These are phyloP conservation scores for Trichomonas tenax DNA, from an alignment of 208 protist genomes.

Conservation along the genomic window DNA sequence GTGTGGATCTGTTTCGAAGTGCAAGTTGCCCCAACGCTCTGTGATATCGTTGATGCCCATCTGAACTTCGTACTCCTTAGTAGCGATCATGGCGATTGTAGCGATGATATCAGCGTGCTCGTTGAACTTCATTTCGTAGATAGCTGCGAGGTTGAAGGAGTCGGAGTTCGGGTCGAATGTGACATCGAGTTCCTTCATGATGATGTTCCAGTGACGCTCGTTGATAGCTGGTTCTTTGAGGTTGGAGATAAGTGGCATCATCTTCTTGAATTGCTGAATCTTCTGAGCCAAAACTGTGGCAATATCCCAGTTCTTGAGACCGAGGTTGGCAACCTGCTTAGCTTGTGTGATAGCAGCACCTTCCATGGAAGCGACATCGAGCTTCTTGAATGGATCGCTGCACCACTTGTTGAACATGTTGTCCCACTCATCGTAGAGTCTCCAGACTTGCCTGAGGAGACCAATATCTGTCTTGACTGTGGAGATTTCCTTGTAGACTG, in stretches of 20 bases:
- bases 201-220: slow-evolving; percentile 47
- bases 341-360: not conserved
- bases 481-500: slow-evolving; percentile 18
- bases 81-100: slow-evolving; percentile 67
- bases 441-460: not conserved
- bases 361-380: slow-evolving; percentile 4
- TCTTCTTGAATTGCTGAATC: slow-evolving; percentile 76
- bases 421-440: not conserved
- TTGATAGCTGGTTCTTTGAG: slow-evolving; percentile 62
- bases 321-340: not conserved
- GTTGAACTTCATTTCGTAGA: slow-evolving; percentile 77
- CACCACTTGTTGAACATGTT: not conserved
- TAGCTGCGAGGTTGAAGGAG: slow-evolving; percentile 69
- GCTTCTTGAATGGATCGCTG: not conserved
- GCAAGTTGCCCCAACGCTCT: slow-evolving; percentile 63
- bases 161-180: slow-evolving; percentile 67
- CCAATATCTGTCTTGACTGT: slow-evolving; percentile 11
- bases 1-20: slow-evolving; percentile 45
- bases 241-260: slow-evolving; percentile 79
- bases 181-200: slow-evolving; percentile 33
- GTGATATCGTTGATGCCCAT: slow-evolving; percentile 66
- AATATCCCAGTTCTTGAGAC: slow-evolving; percentile 15
- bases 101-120: slow-evolving; percentile 69
- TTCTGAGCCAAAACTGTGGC: slow-evolving; percentile 46
- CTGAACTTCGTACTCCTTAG: slow-evolving; percentile 76